Evolutionary conservation across 257 asterid species (phyloP), one percentile per base, ranked within the genome.

Genomic region (Salvia hispanica): DNA sequence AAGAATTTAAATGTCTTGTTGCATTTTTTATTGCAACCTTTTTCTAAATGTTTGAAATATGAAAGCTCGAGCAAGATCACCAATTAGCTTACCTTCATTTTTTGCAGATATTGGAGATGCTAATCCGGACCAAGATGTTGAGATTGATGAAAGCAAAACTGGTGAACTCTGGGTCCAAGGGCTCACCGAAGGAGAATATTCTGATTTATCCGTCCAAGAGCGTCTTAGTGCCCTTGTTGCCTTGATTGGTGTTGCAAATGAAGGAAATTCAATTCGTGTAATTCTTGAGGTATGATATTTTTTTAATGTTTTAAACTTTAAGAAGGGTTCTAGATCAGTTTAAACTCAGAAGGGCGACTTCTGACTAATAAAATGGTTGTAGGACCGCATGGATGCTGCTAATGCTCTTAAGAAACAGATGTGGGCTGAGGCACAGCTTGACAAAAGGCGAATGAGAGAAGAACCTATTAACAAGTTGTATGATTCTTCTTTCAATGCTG

Each of bases 351-450:
- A 25, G 31, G 18, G 43, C 53, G 61, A 46, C 44, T 59, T 72
- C 72, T 75, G 60, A 76, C 55, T n/a, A 14, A 40, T 40, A 40
- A 0, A 40, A 40, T 71, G 74, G 65, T 80, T 85, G 74, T 87
- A 94, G 99, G 99, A 89, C n/a, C 93, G 98, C 52, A 81, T 91
- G 81, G 99, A 94, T 82, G 93, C 98, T 46, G 96, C 95, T n/a
- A 87, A 68, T 79, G 82, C 92, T 67, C 86, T 94, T 46, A 94
- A 94, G 71, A 94, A 91, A 78, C 99, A 91, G 75, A 91, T 94
- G 96, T 94, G 96, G 99, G 94, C 99, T n/a, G 98, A 87, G 76
- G 93, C 98, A 52, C 99, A 94, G 72, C 80, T 94, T 57, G 97
- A 89, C 77, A 94, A 86, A 79, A 78, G 95, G 79, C 87, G 98